Evolutionary conservation across 2,329 filamentous ascomycete species (phyloP).

Genomic region (Talaromyces amestolkiae): DNA sequence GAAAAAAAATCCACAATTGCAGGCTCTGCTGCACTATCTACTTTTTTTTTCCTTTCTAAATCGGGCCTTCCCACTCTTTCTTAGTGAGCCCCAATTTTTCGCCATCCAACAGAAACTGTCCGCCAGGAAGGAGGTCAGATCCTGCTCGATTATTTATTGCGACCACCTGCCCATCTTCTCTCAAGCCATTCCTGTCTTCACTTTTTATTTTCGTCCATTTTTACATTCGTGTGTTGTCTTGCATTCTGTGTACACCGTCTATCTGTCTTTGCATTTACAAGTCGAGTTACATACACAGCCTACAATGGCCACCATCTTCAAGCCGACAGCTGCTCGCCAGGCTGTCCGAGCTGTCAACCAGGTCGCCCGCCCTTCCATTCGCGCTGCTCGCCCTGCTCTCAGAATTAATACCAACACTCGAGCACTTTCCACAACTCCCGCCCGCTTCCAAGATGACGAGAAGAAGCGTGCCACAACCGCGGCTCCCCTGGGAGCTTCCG

Average conservation of each 20-base stretch:
- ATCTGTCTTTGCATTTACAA: background rate
- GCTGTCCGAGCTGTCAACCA: slow-evolving; percentile 27
- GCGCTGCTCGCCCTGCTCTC: slow-evolving; percentile 21
- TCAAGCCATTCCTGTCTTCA: background rate
- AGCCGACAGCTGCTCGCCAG: slow-evolving; percentile 27
- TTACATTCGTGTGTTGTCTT: background rate
- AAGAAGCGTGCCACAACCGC: slow-evolving; percentile 30
- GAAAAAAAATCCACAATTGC: background rate
- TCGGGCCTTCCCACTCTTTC: slow-evolving; percentile 5
- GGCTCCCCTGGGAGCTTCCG: slow-evolving; percentile 31
- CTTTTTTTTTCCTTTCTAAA: background rate
- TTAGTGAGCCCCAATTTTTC: slow-evolving; percentile 14
- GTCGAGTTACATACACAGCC: background rate
- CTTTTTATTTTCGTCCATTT: background rate
- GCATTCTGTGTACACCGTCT: background rate
- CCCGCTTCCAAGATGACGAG: slow-evolving; percentile 27
- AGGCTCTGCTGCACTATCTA: background rate
- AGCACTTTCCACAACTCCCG: slow-evolving; percentile 32
- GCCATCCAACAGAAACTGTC: slow-evolving; percentile 13
- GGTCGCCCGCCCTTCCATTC: slow-evolving; percentile 23
- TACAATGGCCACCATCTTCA: slow-evolving; percentile 29
- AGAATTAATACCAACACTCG: slow-evolving; percentile 23
- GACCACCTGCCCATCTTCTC: background rate
- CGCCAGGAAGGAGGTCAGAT: slow-evolving; percentile 10
- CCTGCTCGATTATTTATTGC: slow-evolving; percentile 16